Conservation (phyloP, 345 rosid genomes). For the Melaleuca alternifolia region DNA sequence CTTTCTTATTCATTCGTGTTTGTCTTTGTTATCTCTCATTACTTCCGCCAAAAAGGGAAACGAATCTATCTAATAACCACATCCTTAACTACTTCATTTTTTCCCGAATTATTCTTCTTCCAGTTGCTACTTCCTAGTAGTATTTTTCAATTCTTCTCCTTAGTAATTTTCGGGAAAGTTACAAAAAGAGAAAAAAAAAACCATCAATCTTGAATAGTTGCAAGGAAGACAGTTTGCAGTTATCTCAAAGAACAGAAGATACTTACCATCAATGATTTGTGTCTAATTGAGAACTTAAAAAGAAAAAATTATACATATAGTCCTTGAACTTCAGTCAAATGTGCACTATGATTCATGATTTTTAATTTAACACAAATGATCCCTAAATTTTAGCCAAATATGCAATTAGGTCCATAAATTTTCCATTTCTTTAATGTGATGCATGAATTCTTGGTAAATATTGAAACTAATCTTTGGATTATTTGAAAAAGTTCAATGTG, state of each 20-base stretch:
- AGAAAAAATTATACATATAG: too few species aligned
- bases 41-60: background rate
- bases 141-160: background rate
- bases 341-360: too few species aligned
- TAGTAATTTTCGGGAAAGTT: background rate
- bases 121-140: background rate
- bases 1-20: too few species aligned
- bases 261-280: background rate
- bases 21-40: background rate
- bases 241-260: background rate
- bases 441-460: too few species aligned
- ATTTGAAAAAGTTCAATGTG: too few species aligned
- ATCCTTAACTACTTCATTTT: background rate
- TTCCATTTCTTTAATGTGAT: too few species aligned
- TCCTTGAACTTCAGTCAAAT: too few species aligned
- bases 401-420: too few species aligned
- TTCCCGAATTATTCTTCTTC: background rate
- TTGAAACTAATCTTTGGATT: too few species aligned
- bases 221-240: background rate
- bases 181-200: background rate
- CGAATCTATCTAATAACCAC: background rate
- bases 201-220: background rate
- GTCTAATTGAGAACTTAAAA: background rate
- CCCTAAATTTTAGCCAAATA: too few species aligned
- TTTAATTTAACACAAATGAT: too few species aligned